Evolutionary conservation across 1,139 yeast species (phyloP).

Genomic region (Blastobotrys proliferans): DNA sequence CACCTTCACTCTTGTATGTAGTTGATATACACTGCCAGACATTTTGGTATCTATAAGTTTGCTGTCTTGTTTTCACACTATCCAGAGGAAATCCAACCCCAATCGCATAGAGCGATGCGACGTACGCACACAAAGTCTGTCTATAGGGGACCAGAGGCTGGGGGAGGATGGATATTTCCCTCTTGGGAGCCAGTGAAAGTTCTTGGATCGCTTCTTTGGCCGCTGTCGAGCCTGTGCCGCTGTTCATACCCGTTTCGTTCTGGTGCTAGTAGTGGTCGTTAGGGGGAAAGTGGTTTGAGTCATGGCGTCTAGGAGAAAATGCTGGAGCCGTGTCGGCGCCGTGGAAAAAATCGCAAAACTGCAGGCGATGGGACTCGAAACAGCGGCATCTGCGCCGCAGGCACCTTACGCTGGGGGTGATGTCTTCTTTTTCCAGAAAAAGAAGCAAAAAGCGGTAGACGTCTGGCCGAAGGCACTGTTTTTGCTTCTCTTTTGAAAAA

Average conservation of each 20-base stretch:
- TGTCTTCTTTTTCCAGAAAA: no score
- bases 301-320: no score
- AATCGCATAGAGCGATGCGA: slow-evolving; percentile 62
- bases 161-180: neutral
- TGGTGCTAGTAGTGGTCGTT: neutral
- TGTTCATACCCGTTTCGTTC: no score
- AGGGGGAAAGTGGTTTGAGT: neutral
- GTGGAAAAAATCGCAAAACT: no score
- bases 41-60: slow-evolving; percentile 62
- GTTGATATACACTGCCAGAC: slow-evolving; percentile 55
- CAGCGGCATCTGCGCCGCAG: no score
- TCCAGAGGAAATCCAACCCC: slow-evolving; percentile 81
- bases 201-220: slow-evolving; percentile 11
- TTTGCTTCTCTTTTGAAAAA: no score
- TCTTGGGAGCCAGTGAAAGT: slow-evolving; percentile 10
- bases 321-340: no score
- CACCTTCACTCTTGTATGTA: slow-evolving; percentile 61
- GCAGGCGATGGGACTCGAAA: no score
- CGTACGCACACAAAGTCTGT: slow-evolving; percentile 56
- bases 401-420: no score
- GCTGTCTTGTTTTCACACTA: slow-evolving; percentile 80
- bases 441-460: no score
- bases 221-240: neutral
- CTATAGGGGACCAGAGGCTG: slow-evolving; percentile 57
- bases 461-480: no score